These are phyloP conservation scores for Pyrenula massariospora DNA, from an alignment of 495 filamentous ascomycete species.

Conservation along the genomic window DNA sequence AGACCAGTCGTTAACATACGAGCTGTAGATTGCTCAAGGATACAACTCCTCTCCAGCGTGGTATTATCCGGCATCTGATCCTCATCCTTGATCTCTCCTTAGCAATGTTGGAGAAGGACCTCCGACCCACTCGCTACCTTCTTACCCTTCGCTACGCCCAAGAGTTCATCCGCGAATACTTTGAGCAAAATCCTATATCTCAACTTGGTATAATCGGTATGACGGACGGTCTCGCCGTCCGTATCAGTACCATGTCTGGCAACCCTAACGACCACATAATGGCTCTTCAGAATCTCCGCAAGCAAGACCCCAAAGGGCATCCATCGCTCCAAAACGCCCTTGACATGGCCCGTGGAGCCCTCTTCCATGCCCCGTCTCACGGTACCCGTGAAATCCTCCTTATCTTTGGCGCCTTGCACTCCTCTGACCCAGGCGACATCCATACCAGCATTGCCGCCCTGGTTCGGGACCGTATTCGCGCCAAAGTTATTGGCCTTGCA, in stretches of 20 bases:
- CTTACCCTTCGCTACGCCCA: constrained; percentile 73
- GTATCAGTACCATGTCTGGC: constrained; percentile 80
- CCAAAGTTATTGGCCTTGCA: constrained; percentile 77
- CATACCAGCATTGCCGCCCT: constrained; percentile 74
- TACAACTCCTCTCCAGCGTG: constrained; percentile 87
- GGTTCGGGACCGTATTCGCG: constrained; percentile 68
- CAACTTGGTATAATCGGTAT: constrained; percentile 86
- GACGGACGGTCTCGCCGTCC: constrained; percentile 76
- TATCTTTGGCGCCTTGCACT: constrained; percentile 80
- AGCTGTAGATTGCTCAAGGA: constrained; percentile 62
- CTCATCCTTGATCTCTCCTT: constrained; percentile 86
- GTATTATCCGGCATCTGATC: constrained; percentile 90
- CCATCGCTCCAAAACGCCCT: constrained; percentile 91
- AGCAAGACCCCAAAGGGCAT: constrained; percentile 74
- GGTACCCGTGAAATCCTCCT: constrained; percentile 88
- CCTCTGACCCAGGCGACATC: constrained; percentile 89
- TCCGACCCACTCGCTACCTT: constrained; percentile 75
- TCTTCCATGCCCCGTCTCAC: constrained; percentile 86
- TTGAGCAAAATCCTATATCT: constrained; percentile 98
- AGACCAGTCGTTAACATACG: constrained; percentile 1
- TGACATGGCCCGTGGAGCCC: constrained; percentile 80
- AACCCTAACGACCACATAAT: constrained; percentile 83
- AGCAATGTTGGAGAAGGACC: constrained; percentile 91
- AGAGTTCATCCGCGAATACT: constrained; percentile 87
- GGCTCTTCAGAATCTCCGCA: constrained; percentile 55